Evolutionary conservation across 257 asterid genomes (phyloP), one percentile per base, ranked within the genome.

Genomic region (Forsythia viridissima): DNA sequence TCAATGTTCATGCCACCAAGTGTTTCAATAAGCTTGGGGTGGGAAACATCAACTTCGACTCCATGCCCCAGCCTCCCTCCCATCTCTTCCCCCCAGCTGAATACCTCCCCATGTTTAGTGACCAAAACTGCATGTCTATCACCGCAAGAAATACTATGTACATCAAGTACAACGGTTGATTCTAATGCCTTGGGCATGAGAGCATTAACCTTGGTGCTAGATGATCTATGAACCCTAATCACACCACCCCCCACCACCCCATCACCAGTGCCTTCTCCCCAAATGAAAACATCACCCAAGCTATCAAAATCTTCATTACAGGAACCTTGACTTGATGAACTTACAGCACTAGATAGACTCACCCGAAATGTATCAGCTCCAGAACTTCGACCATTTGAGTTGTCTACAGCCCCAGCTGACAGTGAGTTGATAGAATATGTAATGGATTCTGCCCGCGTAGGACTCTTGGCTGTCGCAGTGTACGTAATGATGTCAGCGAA

Each of bases 1-100:
- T 91, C 94, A 24, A 93, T 37, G 78, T 76, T 83, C 80, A 82
- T 87, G 16, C 94, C 98, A 72, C 80, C 80, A 65, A 94, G 92
- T 37, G 82, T 16, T 77, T 85, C 91, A 6, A 94, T 76, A 37
- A 89, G 87, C 82, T 88, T 91, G 7, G 99, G 99, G 55, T 90
- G 88, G 70, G 85, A 76, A 80, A 87, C 61, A 65, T 93, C 97
- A 0, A 88, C 68, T 52, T 88, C 97, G 1, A 86, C 84, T 5
- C 99, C 99, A 30, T 93, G 98, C 72, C 99, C 99, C 42, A 94
- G 90, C 82, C 97, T 84, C 51, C 98, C 99, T 21, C 93, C 92
- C 0, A 71, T 73, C 80, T 90, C 98, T 82, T 94, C 96, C 13
- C 99, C 98, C 99, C 99, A 94, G 80, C 97, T 93, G 85, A 84